These are phyloP conservation scores for Candida anutae DNA, from an alignment of 1,139 yeast genomes.

Conservation along the genomic window DNA sequence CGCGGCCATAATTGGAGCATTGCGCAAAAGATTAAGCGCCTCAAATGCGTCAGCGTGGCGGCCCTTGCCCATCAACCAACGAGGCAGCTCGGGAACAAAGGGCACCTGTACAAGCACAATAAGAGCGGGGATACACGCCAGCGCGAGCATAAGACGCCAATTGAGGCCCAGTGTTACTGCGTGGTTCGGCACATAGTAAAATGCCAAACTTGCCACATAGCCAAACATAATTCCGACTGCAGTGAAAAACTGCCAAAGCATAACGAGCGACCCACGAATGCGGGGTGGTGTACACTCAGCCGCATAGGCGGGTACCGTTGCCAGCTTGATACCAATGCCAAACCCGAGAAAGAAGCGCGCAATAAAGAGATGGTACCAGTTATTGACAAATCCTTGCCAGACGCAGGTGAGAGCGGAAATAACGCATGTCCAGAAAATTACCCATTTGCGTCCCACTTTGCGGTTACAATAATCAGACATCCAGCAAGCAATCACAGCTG, in stretches of 20 bases:
- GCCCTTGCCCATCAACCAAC: slow-evolving; percentile 24
- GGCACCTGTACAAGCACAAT: slow-evolving; percentile 62
- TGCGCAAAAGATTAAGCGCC: slow-evolving; percentile 12
- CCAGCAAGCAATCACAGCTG: slow-evolving; percentile 68
- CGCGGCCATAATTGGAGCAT: slow-evolving; percentile 16
- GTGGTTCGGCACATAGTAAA: slow-evolving; percentile 22
- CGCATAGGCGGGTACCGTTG: slow-evolving; percentile 75
- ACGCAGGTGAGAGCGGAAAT: slow-evolving; percentile 63
- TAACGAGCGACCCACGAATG: slow-evolving; percentile 72
- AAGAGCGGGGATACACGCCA: slow-evolving; percentile 68
- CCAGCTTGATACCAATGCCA: slow-evolving; percentile 75
- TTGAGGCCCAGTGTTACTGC: slow-evolving; percentile 34
- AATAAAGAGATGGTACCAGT: slow-evolving; percentile 70
- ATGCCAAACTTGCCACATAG: slow-evolving; percentile 62
- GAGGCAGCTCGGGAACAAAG: slow-evolving; percentile 28
- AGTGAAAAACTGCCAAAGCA: slow-evolving; percentile 88
- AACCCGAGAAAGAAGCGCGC: slow-evolving; percentile 68
- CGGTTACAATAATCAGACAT: slow-evolving; percentile 61
- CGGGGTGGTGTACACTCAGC: slow-evolving; percentile 76
- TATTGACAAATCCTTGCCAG: slow-evolving; percentile 69
- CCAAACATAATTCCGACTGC: slow-evolving; percentile 85
- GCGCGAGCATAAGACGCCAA: slow-evolving; percentile 80
- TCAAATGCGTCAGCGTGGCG: slow-evolving; percentile 18
- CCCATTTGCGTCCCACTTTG: slow-evolving; percentile 63
- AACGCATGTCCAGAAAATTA: slow-evolving; percentile 60